Evolutionary conservation across 495 filamentous ascomycete genomes (phyloP).

Genomic region (Saxophila tyrrhenica): DNA sequence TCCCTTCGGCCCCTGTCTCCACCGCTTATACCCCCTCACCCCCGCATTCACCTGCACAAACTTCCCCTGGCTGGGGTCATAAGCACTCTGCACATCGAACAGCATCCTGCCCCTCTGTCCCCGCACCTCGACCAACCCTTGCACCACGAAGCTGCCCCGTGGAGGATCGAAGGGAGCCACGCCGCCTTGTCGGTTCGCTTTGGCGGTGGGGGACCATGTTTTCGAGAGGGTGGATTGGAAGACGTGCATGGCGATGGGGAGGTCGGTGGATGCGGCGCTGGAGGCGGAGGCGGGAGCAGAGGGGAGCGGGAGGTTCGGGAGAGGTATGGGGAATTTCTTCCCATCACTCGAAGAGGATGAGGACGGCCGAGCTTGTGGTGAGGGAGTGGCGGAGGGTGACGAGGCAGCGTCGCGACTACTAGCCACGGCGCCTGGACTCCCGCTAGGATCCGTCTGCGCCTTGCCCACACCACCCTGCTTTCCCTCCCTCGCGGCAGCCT

Average conservation of each 20-base stretch:
- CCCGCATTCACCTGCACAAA: slow-evolving; percentile 20
- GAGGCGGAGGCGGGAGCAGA: slow-evolving; percentile 6
- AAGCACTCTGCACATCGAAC: slow-evolving; percentile 47
- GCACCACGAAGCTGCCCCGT: slow-evolving; percentile 52
- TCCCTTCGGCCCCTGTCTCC: slow-evolving; percentile 26
- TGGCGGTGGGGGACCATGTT: slow-evolving; percentile 31
- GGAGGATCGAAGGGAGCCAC: slow-evolving; percentile 34
- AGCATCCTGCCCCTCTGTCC: slow-evolving; percentile 45
- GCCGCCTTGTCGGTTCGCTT: neutral
- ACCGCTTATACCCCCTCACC: slow-evolving; percentile 23
- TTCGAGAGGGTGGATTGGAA: slow-evolving; percentile 45
- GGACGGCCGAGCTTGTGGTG: neutral
- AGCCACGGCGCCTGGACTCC: neutral
- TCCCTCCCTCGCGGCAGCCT: neutral
- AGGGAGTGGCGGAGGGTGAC: neutral
- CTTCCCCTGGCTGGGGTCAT: slow-evolving; percentile 40
- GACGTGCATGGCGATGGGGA: slow-evolving; percentile 33
- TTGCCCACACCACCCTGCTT: neutral
- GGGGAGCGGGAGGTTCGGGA: neutral
- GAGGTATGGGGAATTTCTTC: neutral
- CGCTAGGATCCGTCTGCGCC: neutral
- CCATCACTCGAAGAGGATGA: neutral
- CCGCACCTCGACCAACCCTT: slow-evolving; percentile 54
- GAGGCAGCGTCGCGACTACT: neutral
- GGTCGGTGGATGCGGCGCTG: slow-evolving; percentile 2